phyloP scores from a whole-genome alignment of 2,329 filamentous ascomycete genomes.

The Xylariaceae sp. region DNA sequence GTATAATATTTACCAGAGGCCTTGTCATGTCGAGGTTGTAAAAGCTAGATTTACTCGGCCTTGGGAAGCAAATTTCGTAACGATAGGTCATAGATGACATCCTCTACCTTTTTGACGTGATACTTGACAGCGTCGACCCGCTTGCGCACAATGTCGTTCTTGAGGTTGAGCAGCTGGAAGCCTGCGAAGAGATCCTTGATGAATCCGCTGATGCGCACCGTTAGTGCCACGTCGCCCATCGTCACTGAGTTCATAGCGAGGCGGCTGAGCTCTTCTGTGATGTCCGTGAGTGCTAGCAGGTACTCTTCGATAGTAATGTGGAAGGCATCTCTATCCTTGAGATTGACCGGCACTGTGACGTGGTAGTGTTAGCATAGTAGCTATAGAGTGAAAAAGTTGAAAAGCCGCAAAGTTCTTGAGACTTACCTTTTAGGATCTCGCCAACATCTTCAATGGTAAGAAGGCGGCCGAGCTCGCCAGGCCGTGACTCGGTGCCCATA shows the following conservation, averaged over 20 bases:
- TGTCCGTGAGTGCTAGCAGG: conserved; percentile 81
- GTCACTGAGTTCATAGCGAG: conserved; percentile 95
- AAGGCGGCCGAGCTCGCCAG: conserved; percentile 66
- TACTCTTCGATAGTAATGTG: conserved; percentile 98
- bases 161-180: conserved; percentile 96
- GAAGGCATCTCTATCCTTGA: conserved; percentile 88
- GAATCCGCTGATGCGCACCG: conserved; percentile 86
- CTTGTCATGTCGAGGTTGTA: not conserved
- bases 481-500: conserved; percentile 60
- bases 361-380: not conserved
- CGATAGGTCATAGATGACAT: conserved; percentile 95
- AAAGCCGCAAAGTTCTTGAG: not conserved
- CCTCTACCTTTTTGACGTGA: conserved; percentile 95
- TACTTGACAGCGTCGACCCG: conserved; percentile 95
- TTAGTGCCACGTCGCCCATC: conserved; percentile 83
- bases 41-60: conserved; percentile 20
- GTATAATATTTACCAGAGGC: not conserved
- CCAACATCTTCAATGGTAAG: conserved; percentile 90
- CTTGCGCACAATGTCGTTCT: conserved; percentile 90
- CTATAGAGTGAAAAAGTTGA: not conserved
- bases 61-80: conserved; percentile 79
- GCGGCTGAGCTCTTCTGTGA: conserved; percentile 89
- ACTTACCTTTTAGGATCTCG: conserved; percentile 72
- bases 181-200: conserved; percentile 95
- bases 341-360: conserved; percentile 80